Conservation (phyloP, 495 filamentous ascomycete species). For the Apiosordaria backusii region DNA sequence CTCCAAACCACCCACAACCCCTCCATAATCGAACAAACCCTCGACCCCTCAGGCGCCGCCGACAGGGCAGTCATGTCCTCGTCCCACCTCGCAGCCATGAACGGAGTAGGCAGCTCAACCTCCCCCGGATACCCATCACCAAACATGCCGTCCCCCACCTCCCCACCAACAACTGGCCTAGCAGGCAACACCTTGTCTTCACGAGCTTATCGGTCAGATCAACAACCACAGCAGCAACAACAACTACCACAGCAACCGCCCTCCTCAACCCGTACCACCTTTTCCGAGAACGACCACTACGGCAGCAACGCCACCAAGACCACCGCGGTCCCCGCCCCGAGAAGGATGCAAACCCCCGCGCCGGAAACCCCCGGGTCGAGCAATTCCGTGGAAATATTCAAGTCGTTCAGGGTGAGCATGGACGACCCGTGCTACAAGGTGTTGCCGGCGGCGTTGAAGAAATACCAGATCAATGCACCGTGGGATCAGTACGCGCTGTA, state of each 20-base stretch:
- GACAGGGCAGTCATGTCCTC: conserved; percentile 66
- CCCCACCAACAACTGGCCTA: conserved; percentile 52
- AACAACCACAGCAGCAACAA: neutral
- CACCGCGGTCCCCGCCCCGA: conserved; percentile 38
- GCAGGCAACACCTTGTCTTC: conserved; percentile 52
- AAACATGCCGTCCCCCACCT: conserved; percentile 80
- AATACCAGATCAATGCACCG: conserved; percentile 96
- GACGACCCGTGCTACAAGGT: conserved; percentile 98
- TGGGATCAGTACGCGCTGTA: conserved; percentile 97
- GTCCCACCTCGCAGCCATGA: conserved; percentile 71
- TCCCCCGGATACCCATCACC: conserved; percentile 63
- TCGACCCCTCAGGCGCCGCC: conserved; percentile 52
- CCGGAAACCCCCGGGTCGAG: conserved; percentile 48
- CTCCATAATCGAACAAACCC: conserved; percentile 52
- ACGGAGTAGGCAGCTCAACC: conserved; percentile 49
- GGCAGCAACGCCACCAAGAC: conserved; percentile 36
- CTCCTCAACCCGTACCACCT: conserved; percentile 41
- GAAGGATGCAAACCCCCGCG: conserved; percentile 50
- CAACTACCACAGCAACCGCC: conserved; percentile 37
- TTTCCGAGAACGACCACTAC: conserved; percentile 49
- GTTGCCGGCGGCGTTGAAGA: conserved; percentile 88
- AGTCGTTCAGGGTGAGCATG: conserved; percentile 94
- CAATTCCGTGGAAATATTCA: conserved; percentile 86
- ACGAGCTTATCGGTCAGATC: conserved; percentile 48
- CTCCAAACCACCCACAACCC: conserved; percentile 55